Evolutionary conservation across 345 rosid genomes (phyloP).

Genomic region (Arabidopsis suecica): DNA sequence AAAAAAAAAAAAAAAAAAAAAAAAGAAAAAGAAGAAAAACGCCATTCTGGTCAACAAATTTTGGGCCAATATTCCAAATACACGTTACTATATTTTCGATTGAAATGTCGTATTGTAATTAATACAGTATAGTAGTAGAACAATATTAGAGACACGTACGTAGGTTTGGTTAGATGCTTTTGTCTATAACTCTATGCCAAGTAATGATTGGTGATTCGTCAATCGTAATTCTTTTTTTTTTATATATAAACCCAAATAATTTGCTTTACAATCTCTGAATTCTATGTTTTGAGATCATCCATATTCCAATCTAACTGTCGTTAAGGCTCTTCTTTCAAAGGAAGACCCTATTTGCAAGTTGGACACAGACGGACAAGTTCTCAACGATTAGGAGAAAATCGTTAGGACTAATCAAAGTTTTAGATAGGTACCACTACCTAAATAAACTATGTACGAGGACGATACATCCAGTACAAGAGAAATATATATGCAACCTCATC

Average conservation of each 20-base stretch:
- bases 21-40: neutral
- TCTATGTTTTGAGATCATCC: neutral
- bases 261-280: neutral
- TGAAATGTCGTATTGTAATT: conserved; percentile 3
- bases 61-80: neutral
- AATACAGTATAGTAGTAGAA: neutral
- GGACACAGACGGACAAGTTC: neutral
- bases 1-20: too few relatives aligned
- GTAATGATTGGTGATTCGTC: neutral
- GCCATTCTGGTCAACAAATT: neutral
- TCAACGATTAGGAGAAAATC: neutral
- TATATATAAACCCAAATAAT: neutral
- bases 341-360: neutral
- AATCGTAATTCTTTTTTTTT: neutral
- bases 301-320: neutral
- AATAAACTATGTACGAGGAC: conserved; percentile 16
- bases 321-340: neutral
- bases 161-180: neutral
- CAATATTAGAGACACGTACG: neutral
- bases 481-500: neutral
- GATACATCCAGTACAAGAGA: neutral
- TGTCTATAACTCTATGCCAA: neutral
- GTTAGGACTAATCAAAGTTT: neutral
- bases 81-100: neutral
- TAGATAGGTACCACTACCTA: neutral